Percentiles rank a stretch among this genome's conserved stretches.
These are phyloP conservation scores for Teunomyces panamensis DNA, from an alignment of 805 yeast genomes.

Conservation along the genomic window DNA sequence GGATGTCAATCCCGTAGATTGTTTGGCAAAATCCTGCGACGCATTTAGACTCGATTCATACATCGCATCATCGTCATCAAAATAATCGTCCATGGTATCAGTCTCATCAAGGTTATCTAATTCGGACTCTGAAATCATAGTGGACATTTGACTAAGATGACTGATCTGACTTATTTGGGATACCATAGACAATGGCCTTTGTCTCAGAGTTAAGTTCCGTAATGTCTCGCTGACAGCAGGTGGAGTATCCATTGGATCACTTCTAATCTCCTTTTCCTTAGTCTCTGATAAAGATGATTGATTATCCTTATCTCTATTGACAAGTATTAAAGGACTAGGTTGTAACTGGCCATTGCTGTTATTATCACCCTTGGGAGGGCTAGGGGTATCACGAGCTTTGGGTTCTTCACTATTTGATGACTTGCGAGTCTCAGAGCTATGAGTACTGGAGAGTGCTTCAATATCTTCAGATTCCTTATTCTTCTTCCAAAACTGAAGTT, in stretches of 20 bases:
- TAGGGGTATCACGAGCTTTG: background rate
- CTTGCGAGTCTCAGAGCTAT: slow-evolving; percentile 1
- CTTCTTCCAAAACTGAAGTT: slow-evolving; percentile 40
- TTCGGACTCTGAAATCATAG: slow-evolving; percentile 43
- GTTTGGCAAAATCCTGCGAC: slow-evolving; percentile 24
- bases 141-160: slow-evolving; percentile 40
- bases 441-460: background rate
- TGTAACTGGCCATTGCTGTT: background rate
- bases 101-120: slow-evolving; percentile 39
- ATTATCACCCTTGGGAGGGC: background rate
- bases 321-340: slow-evolving; percentile 1
- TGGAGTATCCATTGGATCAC: background rate
- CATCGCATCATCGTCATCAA: slow-evolving; percentile 31
- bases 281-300: background rate
- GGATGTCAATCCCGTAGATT: slow-evolving; percentile 6
- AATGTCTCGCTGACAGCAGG: background rate
- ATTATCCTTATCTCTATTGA: background rate
- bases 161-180: slow-evolving; percentile 39
- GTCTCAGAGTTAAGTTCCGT: slow-evolving; percentile 10
- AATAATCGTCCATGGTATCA: slow-evolving; percentile 35
- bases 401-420: background rate
- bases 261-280: background rate
- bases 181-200: slow-evolving; percentile 40
- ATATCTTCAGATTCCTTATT: background rate
- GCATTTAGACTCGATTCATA: slow-evolving; percentile 39